Conservation (phyloP, 345 rosid genomes). For the Euphorbia lathyris region DNA sequence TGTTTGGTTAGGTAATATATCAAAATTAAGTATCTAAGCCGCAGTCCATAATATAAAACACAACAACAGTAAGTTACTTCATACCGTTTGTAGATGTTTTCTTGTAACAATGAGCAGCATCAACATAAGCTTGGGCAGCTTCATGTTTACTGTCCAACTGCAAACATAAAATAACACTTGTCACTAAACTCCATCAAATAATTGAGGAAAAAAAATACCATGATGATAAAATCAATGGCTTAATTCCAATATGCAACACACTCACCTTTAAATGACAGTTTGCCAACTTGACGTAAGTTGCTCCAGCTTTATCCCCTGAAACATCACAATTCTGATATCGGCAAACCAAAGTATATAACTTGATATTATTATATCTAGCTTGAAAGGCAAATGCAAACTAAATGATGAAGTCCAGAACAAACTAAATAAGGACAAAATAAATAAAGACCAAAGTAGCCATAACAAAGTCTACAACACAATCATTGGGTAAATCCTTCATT, state of each 20-base stretch:
- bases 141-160: constrained; percentile 88
- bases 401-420: neutral
- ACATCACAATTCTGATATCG: constrained; percentile 8
- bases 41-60: neutral
- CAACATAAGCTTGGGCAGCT: constrained; percentile 78
- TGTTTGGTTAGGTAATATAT: neutral
- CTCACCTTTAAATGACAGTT: constrained; percentile 69
- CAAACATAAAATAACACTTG: constrained; percentile 8
- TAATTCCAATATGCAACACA: neutral
- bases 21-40: neutral
- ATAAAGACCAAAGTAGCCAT: neutral
- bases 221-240: neutral
- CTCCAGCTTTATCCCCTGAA: constrained; percentile 85
- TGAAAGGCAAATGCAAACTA: neutral
- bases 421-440: neutral
- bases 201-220: neutral
- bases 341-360: neutral
- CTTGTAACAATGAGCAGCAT: constrained; percentile 90
- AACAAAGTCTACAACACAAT: neutral
- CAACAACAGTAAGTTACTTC: neutral
- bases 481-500: neutral
- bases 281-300: constrained; percentile 65
- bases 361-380: neutral
- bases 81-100: constrained; percentile 68
- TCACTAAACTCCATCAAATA: constrained; percentile 6